Evolutionary conservation across 495 filamentous ascomycete species (phyloP).

Genomic region (Friedmanniomyces simplex): DNA sequence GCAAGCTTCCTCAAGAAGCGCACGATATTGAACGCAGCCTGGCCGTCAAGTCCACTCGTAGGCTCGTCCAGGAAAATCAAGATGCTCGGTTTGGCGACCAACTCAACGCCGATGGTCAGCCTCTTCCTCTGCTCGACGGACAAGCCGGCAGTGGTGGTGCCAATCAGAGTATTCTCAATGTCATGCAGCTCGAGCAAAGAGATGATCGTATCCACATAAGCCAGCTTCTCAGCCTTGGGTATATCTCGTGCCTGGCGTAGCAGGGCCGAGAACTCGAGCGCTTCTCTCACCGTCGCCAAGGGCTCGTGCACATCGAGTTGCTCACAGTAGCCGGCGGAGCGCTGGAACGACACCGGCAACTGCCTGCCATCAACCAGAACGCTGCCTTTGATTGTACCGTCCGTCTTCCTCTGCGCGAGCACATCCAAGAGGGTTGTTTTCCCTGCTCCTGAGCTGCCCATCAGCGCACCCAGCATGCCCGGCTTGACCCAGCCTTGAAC

Average conservation of each 20-base stretch:
- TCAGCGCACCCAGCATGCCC: constrained; percentile 40
- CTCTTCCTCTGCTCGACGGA: constrained; percentile 32
- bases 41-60: constrained; percentile 24
- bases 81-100: constrained; percentile 20
- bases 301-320: constrained; percentile 25
- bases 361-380: constrained; percentile 24
- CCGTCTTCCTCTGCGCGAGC: constrained; percentile 26
- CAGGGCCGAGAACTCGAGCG: constrained; percentile 24
- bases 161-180: constrained; percentile 28
- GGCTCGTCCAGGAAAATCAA: constrained; percentile 27
- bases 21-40: constrained; percentile 13
- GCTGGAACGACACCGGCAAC: constrained; percentile 23
- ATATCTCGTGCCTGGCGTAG: constrained; percentile 18
- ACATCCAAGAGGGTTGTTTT: constrained; percentile 53
- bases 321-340: constrained; percentile 23
- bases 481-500: constrained; percentile 26
- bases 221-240: constrained; percentile 35
- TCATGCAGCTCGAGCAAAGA: constrained; percentile 39
- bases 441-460: constrained; percentile 57
- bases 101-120: constrained; percentile 23
- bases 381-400: constrained; percentile 23
- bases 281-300: constrained; percentile 24
- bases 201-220: constrained; percentile 44
- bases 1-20: constrained; percentile 20
- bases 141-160: constrained; percentile 18